Conservation (phyloP, 139 green algal species). For the Mesostigma viride region DNA sequence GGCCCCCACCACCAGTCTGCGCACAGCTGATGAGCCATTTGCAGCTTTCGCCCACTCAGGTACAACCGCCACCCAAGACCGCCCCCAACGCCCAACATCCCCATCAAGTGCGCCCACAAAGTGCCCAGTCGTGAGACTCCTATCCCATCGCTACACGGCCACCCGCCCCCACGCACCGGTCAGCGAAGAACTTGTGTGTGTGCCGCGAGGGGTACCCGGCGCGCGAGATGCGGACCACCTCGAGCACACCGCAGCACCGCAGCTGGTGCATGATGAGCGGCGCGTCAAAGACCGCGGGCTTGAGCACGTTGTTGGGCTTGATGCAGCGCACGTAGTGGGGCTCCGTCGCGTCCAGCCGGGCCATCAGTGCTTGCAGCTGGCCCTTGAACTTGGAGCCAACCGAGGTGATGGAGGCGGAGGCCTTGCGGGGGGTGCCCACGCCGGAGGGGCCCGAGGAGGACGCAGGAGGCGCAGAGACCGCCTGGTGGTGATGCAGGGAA, state of each 20-base stretch:
- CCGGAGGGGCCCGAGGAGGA: background rate
- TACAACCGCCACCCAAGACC: no score
- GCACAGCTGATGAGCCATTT: no score
- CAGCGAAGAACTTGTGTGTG: constrained; percentile 74
- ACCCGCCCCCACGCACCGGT: background rate
- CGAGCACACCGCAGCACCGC: constrained; percentile 87
- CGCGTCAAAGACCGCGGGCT: constrained; percentile 73
- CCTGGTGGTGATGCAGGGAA: no score
- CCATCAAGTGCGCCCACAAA: no score
- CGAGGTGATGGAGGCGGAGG: constrained; percentile 49
- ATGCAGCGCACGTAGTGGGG: constrained; percentile 98
- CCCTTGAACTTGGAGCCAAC: no score
- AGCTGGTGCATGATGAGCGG: constrained; percentile 87
- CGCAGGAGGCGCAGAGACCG: background rate
- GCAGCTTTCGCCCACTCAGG: no score
- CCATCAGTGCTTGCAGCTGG: constrained; percentile 89
- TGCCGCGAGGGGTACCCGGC: constrained; percentile 81
- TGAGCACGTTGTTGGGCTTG: constrained; percentile 80
- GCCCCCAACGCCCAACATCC: no score
- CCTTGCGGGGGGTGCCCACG: no score
- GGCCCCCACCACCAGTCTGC: no score
- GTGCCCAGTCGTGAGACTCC: no score
- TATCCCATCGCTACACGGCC: background rate
- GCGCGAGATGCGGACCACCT: constrained; percentile 89
- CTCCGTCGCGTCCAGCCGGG: constrained; percentile 68